A percentile compares a stretch with the other conserved stretches of the same genome.
phyloP scores from a whole-genome alignment of 768 basidiomycete genomes.

The Pisolithus microcarpus region DNA sequence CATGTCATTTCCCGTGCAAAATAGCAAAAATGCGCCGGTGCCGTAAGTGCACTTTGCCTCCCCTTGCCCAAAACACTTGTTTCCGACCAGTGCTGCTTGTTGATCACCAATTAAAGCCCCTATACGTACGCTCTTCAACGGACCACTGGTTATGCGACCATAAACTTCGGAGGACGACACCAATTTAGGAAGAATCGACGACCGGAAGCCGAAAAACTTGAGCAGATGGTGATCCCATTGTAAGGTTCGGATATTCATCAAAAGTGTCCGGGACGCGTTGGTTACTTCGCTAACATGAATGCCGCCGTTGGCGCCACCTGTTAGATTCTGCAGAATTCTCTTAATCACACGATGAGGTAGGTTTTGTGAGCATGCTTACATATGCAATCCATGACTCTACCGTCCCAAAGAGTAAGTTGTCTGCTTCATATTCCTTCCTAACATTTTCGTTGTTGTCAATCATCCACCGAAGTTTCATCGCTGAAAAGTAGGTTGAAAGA shows the following conservation, averaged over 20 bases:
- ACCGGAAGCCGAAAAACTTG: conserved; percentile 77
- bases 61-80: conserved; percentile 86
- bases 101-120: conserved; percentile 97
- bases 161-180: conserved; percentile 92
- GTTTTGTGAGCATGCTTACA: conserved; percentile 35
- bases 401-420: conserved; percentile 86
- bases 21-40: conserved; percentile 92
- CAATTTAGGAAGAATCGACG: conserved; percentile 75
- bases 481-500: conserved; percentile 98
- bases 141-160: conserved; percentile 62
- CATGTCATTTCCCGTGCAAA: conserved; percentile 86
- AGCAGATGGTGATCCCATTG: conserved; percentile 79
- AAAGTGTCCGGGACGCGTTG: conserved; percentile 93
- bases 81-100: conserved; percentile 92
- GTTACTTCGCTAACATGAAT: conserved; percentile 89
- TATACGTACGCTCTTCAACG: conserved; percentile 71
- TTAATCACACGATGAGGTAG: background rate
- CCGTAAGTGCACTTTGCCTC: conserved; percentile 99
- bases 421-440: conserved; percentile 65
- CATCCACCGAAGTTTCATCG: conserved; percentile 96
- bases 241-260: conserved; percentile 76
- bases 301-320: conserved; percentile 63
- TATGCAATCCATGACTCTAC: conserved; percentile 96
- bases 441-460: conserved; percentile 79
- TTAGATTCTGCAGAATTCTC: conserved; percentile 53